Evolutionary conservation across 2,329 filamentous ascomycete genomes (phyloP).

Genomic region (Penicillium rolfsii): DNA sequence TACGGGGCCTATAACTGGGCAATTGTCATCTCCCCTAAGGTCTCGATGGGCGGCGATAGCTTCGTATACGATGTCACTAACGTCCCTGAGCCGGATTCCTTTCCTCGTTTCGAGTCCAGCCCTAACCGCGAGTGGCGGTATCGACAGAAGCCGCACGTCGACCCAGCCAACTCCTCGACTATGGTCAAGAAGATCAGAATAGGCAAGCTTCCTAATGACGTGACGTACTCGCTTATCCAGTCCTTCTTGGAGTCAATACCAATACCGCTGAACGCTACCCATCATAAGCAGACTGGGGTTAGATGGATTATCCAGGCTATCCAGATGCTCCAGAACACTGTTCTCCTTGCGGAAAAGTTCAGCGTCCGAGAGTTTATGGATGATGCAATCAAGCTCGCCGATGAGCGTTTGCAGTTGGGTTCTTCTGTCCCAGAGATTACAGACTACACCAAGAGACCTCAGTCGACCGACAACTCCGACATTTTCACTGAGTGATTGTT

Average conservation of each 20-base stretch:
- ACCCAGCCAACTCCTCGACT: conserved; percentile 5
- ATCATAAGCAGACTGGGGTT: conserved; percentile 3
- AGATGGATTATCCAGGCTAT: conserved; percentile 9
- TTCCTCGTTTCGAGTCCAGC: conserved; percentile 7
- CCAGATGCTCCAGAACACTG: conserved; percentile 1
- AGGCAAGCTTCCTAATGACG: conserved; percentile 17
- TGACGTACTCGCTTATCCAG: neutral
- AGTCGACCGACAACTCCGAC: neutral
- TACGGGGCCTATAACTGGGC: conserved; percentile 24
- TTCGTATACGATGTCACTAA: conserved; percentile 22
- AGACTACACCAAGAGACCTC: neutral
- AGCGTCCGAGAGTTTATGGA: conserved; percentile 7
- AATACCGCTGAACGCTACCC: neutral
- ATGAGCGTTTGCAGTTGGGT: neutral
- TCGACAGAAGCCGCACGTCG: conserved; percentile 7
- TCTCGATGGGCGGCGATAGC: conserved; percentile 1
- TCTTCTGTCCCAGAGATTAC: neutral
- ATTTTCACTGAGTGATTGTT: neutral
- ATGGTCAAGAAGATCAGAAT: conserved; percentile 20
- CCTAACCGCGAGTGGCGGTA: conserved; percentile 17
- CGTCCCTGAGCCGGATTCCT: conserved; percentile 6
- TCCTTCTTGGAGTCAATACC: neutral
- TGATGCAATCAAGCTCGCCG: conserved; percentile 4
- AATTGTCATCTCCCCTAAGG: conserved; percentile 19
- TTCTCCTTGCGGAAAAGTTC: conserved; percentile 5